A percentile compares a stretch with the other conserved stretches of the same genome.
phyloP scores from a whole-genome alignment of 1,284 basidiomycete species.

The Ustilago crameri region DNA sequence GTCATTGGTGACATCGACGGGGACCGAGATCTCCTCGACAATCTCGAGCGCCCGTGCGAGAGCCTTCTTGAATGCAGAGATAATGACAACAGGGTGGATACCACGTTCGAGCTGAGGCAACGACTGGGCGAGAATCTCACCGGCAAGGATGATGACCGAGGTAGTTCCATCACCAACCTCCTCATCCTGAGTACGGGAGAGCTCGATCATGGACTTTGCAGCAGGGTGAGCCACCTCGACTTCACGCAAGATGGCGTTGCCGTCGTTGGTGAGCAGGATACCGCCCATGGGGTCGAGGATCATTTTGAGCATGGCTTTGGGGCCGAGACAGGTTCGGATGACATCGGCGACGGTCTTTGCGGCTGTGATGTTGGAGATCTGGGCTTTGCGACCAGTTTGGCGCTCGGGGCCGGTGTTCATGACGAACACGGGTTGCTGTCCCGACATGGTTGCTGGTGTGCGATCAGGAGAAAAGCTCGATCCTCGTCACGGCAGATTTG shows the following conservation, averaged over 20 bases:
- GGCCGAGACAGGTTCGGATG: constrained; percentile 96
- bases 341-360: constrained; percentile 99
- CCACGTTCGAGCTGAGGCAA: constrained; percentile 90
- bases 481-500: background rate
- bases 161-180: constrained; percentile 98
- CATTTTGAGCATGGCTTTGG: constrained; percentile 99
- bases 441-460: constrained; percentile 57
- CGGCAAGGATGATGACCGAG: constrained; percentile 95
- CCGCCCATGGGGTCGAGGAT: constrained; percentile 78
- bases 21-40: constrained; percentile 85
- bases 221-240: constrained; percentile 98
- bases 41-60: constrained; percentile 89
- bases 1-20: constrained; percentile 88
- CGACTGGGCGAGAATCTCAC: constrained; percentile 98
- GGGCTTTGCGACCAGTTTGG: constrained; percentile 92
- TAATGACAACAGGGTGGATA: constrained; percentile 98
- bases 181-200: constrained; percentile 96
- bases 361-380: constrained; percentile 95
- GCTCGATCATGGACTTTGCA: constrained; percentile 99
- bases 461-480: background rate
- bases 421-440: constrained; percentile 67
- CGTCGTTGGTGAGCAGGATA: constrained; percentile 84
- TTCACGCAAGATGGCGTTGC: constrained; percentile 95
- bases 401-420: constrained; percentile 86
- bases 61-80: constrained; percentile 95